phyloP scores from a whole-genome alignment of 177 flowering plant species.

The Vitis hybrid region DNA sequence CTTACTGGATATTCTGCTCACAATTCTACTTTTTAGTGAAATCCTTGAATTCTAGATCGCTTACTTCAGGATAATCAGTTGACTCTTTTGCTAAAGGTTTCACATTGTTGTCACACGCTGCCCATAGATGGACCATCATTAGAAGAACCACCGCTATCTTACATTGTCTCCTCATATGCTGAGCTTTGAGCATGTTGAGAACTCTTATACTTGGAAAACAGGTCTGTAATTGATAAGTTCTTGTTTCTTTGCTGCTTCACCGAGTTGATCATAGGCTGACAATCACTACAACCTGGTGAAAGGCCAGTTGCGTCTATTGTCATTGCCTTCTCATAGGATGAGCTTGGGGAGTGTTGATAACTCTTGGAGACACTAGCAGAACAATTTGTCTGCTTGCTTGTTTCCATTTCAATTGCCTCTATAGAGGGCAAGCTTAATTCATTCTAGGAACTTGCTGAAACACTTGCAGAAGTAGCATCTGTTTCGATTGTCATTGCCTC shows the following conservation, averaged over 20 bases:
- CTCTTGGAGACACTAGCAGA: not conserved
- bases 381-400: constrained; percentile 6
- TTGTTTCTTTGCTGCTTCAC: constrained; percentile 11
- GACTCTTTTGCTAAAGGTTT: too few species aligned
- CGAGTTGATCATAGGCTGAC: constrained; percentile 12
- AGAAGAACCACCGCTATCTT: constrained; percentile 24
- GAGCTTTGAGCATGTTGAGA: constrained; percentile 14
- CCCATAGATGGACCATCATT: constrained; percentile 15
- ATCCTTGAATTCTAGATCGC: too few species aligned
- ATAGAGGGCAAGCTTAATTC: not conserved
- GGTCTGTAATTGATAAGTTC: constrained; percentile 26
- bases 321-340: constrained; percentile 11
- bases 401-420: constrained; percentile 14
- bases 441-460: not conserved
- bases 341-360: not conserved
- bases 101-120: constrained; percentile 8
- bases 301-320: constrained; percentile 9
- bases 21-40: too few species aligned
- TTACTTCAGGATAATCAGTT: too few species aligned
- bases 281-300: constrained; percentile 6
- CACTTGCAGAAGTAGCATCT: not conserved
- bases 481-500: constrained; percentile 6
- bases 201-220: constrained; percentile 40
- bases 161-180: constrained; percentile 16
- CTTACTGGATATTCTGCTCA: too few species aligned